These are phyloP conservation scores for Novakomyces olei DNA, from an alignment of 805 yeast species.

Conservation along the genomic window DNA sequence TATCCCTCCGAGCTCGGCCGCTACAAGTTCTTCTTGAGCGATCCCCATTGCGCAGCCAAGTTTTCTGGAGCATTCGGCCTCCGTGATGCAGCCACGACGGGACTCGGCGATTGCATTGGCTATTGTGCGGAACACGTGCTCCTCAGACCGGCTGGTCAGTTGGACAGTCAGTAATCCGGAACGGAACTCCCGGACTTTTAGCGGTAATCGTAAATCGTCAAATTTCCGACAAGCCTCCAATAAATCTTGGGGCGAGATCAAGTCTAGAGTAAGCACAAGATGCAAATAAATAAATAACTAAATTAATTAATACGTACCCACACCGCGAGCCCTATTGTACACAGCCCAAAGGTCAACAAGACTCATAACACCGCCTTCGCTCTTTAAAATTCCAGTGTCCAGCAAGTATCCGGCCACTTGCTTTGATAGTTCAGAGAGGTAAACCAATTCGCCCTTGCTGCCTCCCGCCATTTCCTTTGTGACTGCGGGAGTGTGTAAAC, in stretches of 20 bases:
- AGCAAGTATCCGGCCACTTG: conserved; percentile 62
- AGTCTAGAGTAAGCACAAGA: no score
- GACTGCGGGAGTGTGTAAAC: conserved; percentile 15
- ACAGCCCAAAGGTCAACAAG: conserved; percentile 39
- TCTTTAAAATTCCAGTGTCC: conserved; percentile 22
- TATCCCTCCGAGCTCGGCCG: no score
- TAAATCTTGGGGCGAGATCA: conserved; percentile 50
- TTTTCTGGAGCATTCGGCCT: no score
- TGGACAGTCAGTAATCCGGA: conserved; percentile 22
- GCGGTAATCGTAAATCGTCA: conserved; percentile 35
- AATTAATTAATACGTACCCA: no score
- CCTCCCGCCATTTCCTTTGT: conserved; percentile 19
- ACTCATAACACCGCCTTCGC: conserved; percentile 37
- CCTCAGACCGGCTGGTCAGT: conserved; percentile 18
- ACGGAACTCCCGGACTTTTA: conserved; percentile 22
- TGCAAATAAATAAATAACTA: no score
- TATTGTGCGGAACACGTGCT: conserved; percentile 16
- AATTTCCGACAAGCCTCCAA: conserved; percentile 37
- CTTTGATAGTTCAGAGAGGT: conserved; percentile 41
- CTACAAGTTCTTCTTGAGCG: no score
- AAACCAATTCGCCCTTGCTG: conserved; percentile 14
- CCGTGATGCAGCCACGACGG: no score
- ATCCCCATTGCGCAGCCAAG: no score
- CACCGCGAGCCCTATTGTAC: conserved; percentile 43
- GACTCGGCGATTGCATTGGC: no score